Evolutionary conservation across 352 stramenopile species (phyloP).

Genomic region (Globisporangium nunn): DNA sequence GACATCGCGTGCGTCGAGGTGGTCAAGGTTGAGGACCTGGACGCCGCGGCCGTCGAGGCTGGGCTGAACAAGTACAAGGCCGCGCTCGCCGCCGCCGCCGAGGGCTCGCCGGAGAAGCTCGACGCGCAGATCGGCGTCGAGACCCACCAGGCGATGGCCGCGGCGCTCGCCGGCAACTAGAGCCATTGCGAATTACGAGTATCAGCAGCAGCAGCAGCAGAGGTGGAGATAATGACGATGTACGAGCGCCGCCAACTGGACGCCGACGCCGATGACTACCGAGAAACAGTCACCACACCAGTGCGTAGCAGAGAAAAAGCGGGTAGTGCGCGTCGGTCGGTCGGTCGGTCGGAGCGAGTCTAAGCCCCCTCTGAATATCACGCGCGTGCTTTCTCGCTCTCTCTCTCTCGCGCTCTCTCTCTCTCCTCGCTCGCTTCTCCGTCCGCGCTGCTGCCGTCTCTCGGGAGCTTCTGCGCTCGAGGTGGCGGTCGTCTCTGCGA

Average conservation of each 20-base stretch:
- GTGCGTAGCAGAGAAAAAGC: slow-evolving; percentile 1
- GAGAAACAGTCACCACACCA: neutral
- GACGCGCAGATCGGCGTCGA: slow-evolving; percentile 96
- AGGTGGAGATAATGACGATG: neutral
- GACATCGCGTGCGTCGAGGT: slow-evolving; percentile 97
- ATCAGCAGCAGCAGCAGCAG: neutral
- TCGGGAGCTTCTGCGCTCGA: no score
- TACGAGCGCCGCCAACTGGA: no score
- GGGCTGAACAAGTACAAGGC: slow-evolving; percentile 91
- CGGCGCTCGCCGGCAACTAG: slow-evolving; percentile 77
- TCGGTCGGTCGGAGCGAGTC: neutral
- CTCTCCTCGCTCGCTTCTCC: no score
- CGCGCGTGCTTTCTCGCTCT: neutral
- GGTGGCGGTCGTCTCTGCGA: neutral
- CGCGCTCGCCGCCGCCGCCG: slow-evolving; percentile 64
- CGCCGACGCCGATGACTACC: no score
- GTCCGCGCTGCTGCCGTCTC: no score
- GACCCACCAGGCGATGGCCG: slow-evolving; percentile 90
- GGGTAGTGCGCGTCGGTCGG: neutral
- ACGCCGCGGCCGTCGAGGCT: slow-evolving; percentile 81
- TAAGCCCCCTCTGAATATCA: slow-evolving; percentile 1
- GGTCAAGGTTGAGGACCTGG: slow-evolving; percentile 96
- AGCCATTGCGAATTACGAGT: neutral
- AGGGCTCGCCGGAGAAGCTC: slow-evolving; percentile 87
- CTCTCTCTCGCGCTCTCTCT: neutral